A percentile compares a stretch with the other conserved stretches of the same genome.
Evolutionary conservation across 768 basidiomycete species (phyloP).

Genomic region (Dendrothele bispora): DNA sequence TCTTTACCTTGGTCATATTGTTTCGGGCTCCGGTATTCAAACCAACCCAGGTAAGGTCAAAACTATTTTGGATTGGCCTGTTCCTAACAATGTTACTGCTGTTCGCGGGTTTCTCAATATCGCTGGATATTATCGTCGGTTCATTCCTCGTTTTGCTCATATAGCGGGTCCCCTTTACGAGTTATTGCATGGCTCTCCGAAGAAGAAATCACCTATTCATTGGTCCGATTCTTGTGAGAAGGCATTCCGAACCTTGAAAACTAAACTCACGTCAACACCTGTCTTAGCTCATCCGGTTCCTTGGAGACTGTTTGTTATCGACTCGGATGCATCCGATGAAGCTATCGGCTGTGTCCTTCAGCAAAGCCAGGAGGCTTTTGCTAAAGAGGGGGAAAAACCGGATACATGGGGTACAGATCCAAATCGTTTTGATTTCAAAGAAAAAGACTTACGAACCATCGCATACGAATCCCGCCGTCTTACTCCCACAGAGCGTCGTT

Average conservation of each 20-base stretch:
- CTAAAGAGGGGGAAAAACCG: too few relatives aligned
- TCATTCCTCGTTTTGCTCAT: not conserved
- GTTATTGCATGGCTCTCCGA: not conserved
- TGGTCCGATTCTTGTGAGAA: not conserved
- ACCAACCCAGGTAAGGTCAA: not conserved
- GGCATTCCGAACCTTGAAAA: not conserved
- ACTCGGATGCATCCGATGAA: not conserved
- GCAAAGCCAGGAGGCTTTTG: too few relatives aligned
- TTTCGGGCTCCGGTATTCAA: not conserved
- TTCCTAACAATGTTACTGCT: not conserved
- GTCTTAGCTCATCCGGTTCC: not conserved
- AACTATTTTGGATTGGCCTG: not conserved
- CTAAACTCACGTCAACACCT: not conserved
- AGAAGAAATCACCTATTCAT: not conserved
- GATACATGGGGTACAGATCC: not conserved
- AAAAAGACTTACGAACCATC: constrained; percentile 12
- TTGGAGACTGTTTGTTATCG: not conserved
- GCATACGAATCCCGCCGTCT: constrained; percentile 10
- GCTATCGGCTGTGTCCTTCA: not conserved
- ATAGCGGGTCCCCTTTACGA: not conserved
- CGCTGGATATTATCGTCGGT: not conserved
- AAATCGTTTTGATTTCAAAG: constrained; percentile 7
- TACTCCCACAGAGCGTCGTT: constrained; percentile 11
- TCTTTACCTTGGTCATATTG: constrained; percentile 18
- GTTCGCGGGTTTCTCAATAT: not conserved